Evolutionary conservation across 1,284 basidiomycete species (phyloP), one percentile per base, ranked within the genome.

Genomic region (Cryptococcus sp.): DNA sequence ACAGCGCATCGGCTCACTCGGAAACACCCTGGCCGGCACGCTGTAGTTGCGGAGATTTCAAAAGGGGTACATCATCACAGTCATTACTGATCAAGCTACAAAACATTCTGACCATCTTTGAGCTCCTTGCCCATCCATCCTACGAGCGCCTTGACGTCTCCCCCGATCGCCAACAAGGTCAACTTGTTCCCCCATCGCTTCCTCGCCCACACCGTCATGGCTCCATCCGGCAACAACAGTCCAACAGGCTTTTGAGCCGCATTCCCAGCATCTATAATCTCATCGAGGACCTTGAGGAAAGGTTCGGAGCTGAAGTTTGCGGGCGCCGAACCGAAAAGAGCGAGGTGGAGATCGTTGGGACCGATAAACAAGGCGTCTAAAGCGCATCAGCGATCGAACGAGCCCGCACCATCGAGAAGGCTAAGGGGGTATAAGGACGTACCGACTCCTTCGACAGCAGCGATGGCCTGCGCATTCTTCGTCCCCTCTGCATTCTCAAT

Each of bases 311-410:
- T 59, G 9, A 59, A 60, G 14, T 49, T 44, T 4, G 66, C 62
- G 10, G 66, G 66, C 3, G 53, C 56, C 45, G 63, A 66, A 31
- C 63, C 63, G 23, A 68, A 57, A 7, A 66, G 38, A 5, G 65
- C 64, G 32, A 58, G 58, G 18, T 63, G 61, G 21, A 68, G 59
- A 39, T 68, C 66, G 47, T 68, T 68, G 5, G 66, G 66, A 22
- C 66, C 66, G 53, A 68, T 65, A 53, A 68, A 65, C 28, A 68
- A 23, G 33, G 52, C 43, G 43, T 68, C 66, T 66, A n/a, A n/a
- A n/a, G 37, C 4, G 48, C 7, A 21, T 22, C 3, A 21, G 28
- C 7, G 39, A 48, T 41, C 50, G 51, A 23, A 10, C 2, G 7
- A 4, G 12, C 11, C 35, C 14, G 37, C 19, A 19, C 37, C 14